These are phyloP conservation scores for Cutaneotrichosporon daszewskae DNA, from an alignment of 1,284 basidiomycete species.

Conservation along the genomic window DNA sequence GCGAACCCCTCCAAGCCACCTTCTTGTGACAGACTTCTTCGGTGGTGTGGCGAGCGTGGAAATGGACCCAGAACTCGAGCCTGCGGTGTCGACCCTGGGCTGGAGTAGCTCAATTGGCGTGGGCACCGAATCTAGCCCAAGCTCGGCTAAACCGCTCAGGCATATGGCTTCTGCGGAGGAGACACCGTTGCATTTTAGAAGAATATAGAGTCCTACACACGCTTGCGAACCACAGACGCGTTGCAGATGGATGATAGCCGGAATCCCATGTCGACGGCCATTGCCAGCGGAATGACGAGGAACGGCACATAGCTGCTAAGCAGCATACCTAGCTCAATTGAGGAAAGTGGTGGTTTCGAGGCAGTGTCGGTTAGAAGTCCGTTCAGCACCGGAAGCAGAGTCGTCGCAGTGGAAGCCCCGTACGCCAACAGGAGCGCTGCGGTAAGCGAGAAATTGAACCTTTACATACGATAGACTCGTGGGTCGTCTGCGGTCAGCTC, in stretches of 20 bases:
- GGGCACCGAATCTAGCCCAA: too few relatives aligned
- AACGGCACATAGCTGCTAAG: constrained; percentile 70
- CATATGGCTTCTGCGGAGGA: too few relatives aligned
- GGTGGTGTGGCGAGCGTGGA: constrained; percentile 86
- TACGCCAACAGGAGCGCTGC: constrained; percentile 59
- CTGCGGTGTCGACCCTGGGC: too few relatives aligned
- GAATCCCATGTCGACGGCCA: constrained; percentile 63
- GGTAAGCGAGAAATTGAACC: constrained; percentile 20
- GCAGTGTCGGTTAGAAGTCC: constrained; percentile 52
- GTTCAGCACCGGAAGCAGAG: constrained; percentile 64
- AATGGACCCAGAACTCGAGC: constrained; percentile 26
- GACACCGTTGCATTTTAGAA: too few relatives aligned
- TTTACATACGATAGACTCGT: constrained; percentile 31
- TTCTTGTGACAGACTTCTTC: constrained; percentile 89
- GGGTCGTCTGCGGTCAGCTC: constrained; percentile 28
- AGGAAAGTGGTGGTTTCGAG: constrained; percentile 24
- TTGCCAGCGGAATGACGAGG: constrained; percentile 62
- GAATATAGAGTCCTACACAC: too few relatives aligned
- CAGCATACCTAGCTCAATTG: constrained; percentile 52
- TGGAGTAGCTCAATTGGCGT: too few relatives aligned
- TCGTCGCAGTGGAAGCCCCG: constrained; percentile 69
- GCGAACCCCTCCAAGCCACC: constrained; percentile 55
- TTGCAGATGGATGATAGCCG: constrained; percentile 25
- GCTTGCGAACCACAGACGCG: too few relatives aligned
- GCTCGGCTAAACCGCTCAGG: too few relatives aligned